These are phyloP conservation scores for Neoconidiobolus thromboides DNA, from an alignment of 371 early-diverging fungal genomes.

Conservation along the genomic window DNA sequence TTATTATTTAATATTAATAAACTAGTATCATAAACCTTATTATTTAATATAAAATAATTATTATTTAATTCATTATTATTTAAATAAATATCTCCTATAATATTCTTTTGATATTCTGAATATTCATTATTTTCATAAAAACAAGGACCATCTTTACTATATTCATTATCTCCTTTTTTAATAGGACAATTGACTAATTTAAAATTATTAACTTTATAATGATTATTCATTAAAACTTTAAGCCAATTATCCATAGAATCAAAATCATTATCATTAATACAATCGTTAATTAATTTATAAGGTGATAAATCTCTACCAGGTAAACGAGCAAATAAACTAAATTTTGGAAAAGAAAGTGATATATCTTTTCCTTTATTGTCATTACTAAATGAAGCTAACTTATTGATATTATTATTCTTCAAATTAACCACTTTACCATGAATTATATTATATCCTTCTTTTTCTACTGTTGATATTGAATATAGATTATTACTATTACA, in stretches of 20 bases:
- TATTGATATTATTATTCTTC: background rate
- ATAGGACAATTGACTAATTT: background rate
- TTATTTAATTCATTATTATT: too few relatives aligned
- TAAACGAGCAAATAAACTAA: background rate
- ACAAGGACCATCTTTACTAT: background rate
- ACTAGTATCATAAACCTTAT: too few relatives aligned
- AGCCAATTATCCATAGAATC: background rate
- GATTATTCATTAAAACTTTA: background rate
- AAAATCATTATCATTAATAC: background rate
- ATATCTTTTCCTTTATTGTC: background rate
- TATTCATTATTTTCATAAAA: too few relatives aligned
- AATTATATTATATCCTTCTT: background rate
- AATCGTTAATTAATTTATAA: background rate
- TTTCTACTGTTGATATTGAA: background rate
- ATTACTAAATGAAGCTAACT: background rate
- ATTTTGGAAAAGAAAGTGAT: background rate
- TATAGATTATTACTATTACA: background rate
- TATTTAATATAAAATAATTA: too few relatives aligned
- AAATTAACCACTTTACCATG: slow-evolving; percentile 2
- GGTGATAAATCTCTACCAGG: background rate
- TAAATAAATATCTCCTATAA: too few relatives aligned
- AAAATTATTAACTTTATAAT: background rate
- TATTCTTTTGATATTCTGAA: too few relatives aligned
- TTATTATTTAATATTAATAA: too few relatives aligned
- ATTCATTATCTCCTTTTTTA: background rate